Evolutionary conservation across 345 rosid species (phyloP), one percentile per base, ranked within the genome.

Genomic region (Gossypium herbaceum): DNA sequence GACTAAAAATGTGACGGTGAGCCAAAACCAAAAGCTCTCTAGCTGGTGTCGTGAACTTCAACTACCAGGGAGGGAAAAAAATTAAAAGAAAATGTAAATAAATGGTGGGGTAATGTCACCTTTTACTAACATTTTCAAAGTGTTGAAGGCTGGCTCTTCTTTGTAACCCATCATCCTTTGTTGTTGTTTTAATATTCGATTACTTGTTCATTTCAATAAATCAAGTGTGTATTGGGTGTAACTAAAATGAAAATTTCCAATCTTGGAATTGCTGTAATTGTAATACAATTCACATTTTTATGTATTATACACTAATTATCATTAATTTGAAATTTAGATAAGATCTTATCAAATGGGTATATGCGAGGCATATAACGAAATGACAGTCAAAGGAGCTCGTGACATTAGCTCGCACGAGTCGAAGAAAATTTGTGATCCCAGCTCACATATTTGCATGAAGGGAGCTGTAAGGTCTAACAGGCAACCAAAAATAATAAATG

Each of bases 401-500:
- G 5, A 29, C 0, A 29, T 29, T 4, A 29, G 5, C 34, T 29
- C 34, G 4, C 34, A 29, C 34, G 1, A 29, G 5, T 29, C 0
- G 0, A 29, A 1, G 0, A 4, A 3, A 27, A 0, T 27, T 3
- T 2, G 27, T 2, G 0, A 25, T 25, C 3, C 3, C 27, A 25
- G 0, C 27, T 27, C 29, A 3, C 4, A 27, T 27, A 27, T 29
- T 3, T 0, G 5, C 0, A 29, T 29, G 0, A 3, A 29, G 1
- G 0, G 1, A 3, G 34, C 5, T 0, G 1, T 0, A 5, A 29
- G 0, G 0, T 29, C 1, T 29, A 29, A 4, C 34, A 29, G 5
- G 0, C 0, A 0, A 29, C 4, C 5, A 0, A 29, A 0, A 3
- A 29, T 0, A 4, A 0, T 29, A 29, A 4, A 3, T 4, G 1